Conservation (phyloP, 2,329 filamentous ascomycete genomes). For the Ilyonectria robusta region DNA sequence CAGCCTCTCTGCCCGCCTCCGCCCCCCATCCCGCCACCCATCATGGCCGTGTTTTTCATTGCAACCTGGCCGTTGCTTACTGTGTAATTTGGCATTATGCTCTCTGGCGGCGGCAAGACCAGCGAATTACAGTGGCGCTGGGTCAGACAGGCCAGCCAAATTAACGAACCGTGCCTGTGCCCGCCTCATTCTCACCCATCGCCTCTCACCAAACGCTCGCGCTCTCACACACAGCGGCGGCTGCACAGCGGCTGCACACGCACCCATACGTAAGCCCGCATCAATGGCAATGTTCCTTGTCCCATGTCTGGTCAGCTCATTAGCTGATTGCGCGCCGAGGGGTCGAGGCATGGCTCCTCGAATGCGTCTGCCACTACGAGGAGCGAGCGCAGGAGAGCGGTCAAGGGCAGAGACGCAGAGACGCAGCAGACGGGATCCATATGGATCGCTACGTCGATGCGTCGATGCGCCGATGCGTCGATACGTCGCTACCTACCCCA, state of each 20-base stretch:
- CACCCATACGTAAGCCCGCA: constrained; percentile 26
- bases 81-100: neutral
- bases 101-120: neutral
- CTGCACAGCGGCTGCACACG: constrained; percentile 22
- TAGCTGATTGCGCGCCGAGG: constrained; percentile 10
- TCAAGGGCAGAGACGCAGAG: neutral
- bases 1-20: neutral
- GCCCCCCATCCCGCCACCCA: neutral
- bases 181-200: constrained; percentile 18
- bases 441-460: neutral
- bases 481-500: constrained; percentile 21
- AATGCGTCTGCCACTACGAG: too few species aligned
- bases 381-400: too few species aligned
- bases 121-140: neutral
- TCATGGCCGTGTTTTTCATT: neutral
- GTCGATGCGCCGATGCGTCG: neutral
- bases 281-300: constrained; percentile 23
- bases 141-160: neutral
- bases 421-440: neutral
- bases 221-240: constrained; percentile 3
- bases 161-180: neutral
- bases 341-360: constrained; percentile 7
- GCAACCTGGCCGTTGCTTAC: neutral
- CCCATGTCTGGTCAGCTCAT: constrained; percentile 25
- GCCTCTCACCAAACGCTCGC: constrained; percentile 11